Evolutionary conservation across 176 grass and related monocot species (phyloP).

Genomic region (Triticum turgidum): DNA sequence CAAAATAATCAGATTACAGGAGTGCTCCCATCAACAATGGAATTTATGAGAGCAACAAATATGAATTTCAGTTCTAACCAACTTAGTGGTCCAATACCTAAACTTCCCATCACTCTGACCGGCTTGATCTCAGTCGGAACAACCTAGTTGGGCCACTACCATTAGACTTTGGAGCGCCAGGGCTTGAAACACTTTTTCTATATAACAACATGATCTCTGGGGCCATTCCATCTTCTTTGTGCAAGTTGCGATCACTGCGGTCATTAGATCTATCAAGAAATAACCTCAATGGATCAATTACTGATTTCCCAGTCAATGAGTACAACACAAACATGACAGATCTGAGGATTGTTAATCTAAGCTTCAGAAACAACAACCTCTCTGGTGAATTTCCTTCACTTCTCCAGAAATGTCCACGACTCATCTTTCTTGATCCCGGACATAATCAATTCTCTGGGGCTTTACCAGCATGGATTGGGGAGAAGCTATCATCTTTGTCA

Average conservation of each 20-base stretch:
- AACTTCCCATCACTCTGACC: background rate
- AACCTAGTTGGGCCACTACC: background rate
- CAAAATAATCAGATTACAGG: no score
- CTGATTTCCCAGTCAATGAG: background rate
- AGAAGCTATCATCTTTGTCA: no score
- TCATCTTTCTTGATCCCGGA: background rate
- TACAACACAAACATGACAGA: background rate
- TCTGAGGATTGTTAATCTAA: background rate
- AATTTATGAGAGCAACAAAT: no score
- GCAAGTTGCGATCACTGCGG: background rate
- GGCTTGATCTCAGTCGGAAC: background rate
- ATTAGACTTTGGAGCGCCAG: background rate
- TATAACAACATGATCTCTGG: background rate
- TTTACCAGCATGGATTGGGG: background rate
- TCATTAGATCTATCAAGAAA: background rate
- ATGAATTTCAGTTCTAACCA: conserved; percentile 32
- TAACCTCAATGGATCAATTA: background rate
- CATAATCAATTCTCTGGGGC: background rate
- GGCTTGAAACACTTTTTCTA: background rate
- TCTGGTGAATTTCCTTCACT: background rate
- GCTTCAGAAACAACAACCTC: background rate
- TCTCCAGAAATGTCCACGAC: background rate
- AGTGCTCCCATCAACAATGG: no score
- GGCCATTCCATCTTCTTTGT: background rate
- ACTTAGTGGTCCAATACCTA: conserved; percentile 22